phyloP scores from a whole-genome alignment of 768 basidiomycete species.

The Lactarius deliciosus region DNA sequence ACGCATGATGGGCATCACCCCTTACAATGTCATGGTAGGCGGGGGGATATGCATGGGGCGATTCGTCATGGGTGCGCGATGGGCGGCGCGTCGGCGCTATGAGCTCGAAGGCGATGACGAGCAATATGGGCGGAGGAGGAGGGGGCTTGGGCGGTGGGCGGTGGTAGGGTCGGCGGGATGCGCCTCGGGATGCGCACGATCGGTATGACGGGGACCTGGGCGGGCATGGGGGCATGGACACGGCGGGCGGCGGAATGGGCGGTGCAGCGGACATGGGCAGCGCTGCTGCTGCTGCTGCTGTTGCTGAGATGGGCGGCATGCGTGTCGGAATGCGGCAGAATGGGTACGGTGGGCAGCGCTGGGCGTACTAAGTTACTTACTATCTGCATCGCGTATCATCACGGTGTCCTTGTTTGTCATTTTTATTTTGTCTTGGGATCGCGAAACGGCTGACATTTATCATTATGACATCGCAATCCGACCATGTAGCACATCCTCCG shows the following conservation, averaged over 20 bases:
- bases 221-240: slow-evolving; percentile 30
- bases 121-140: slow-evolving; percentile 40
- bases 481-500: neutral
- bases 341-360: too few species aligned
- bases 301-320: too few species aligned
- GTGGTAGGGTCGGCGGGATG: slow-evolving; percentile 30
- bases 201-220: slow-evolving; percentile 19
- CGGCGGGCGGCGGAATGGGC: slow-evolving; percentile 33
- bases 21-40: slow-evolving; percentile 33
- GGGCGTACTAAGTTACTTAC: neutral
- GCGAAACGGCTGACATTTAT: neutral
- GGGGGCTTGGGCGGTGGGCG: slow-evolving; percentile 35
- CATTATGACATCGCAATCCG: neutral
- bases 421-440: neutral
- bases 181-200: slow-evolving; percentile 36
- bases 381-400: neutral
- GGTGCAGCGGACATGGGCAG: slow-evolving; percentile 23
- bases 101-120: slow-evolving; percentile 35
- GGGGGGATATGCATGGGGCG: slow-evolving; percentile 42
- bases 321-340: too few species aligned
- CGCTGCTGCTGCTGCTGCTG: too few species aligned
- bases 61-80: slow-evolving; percentile 32
- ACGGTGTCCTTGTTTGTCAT: neutral
- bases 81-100: slow-evolving; percentile 60
- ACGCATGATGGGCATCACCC: slow-evolving; percentile 76